Percentiles rank a stretch among this genome's conserved stretches.
phyloP scores from a whole-genome alignment of 306 rosid genomes.

The Dalbergia cultrata region DNA sequence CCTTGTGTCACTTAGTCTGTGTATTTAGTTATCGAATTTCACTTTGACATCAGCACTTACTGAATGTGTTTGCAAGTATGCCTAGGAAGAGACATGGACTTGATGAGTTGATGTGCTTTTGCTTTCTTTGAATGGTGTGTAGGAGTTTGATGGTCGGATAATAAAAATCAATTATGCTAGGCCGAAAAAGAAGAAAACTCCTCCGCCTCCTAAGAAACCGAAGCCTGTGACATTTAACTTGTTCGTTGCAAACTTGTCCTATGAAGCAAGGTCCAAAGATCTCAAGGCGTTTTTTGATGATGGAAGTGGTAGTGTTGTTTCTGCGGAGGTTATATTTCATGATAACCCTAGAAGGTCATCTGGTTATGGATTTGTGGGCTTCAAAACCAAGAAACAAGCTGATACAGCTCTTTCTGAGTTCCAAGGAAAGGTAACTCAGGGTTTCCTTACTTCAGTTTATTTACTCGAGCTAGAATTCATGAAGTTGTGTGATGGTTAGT shows the following conservation, averaged over 20 bases:
- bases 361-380: constrained; percentile 94
- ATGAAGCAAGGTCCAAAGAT: constrained; percentile 76
- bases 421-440: constrained; percentile 78
- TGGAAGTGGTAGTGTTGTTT: constrained; percentile 64
- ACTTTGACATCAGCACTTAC: constrained; percentile 1
- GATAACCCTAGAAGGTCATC: constrained; percentile 79
- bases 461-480: constrained; percentile 27
- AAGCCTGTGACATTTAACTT: constrained; percentile 75
- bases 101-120: neutral
- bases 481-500: neutral
- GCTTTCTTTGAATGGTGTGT: constrained; percentile 37
- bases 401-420: constrained; percentile 73
- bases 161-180: constrained; percentile 72
- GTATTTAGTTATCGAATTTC: neutral
- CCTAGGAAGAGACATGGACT: constrained; percentile 10
- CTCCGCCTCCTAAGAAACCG: constrained; percentile 59
- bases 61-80: neutral
- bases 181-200: constrained; percentile 61
- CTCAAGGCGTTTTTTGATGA: constrained; percentile 78
- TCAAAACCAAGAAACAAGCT: constrained; percentile 83
- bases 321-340: constrained; percentile 68
- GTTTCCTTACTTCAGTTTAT: constrained; percentile 23
- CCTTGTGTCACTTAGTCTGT: constrained; percentile 7
- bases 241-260: constrained; percentile 85
- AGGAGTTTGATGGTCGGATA: constrained; percentile 84